Evolutionary conservation across 176 grass and related monocot species (phyloP).

Genomic region (Cenchrus fungigraminus): DNA sequence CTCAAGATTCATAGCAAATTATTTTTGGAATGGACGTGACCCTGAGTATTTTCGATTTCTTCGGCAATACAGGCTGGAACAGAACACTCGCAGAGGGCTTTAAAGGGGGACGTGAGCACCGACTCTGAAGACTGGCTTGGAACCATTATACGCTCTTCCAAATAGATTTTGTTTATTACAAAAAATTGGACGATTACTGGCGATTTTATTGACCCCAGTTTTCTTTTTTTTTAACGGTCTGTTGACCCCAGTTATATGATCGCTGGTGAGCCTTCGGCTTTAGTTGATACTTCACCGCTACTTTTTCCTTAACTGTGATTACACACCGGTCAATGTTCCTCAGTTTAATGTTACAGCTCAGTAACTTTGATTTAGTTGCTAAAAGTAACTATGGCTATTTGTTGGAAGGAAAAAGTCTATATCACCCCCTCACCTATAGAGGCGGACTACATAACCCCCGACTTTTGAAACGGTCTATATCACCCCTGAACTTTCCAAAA

Average conservation of each 20-base stretch:
- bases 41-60: neutral
- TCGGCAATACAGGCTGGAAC: conserved; percentile 65
- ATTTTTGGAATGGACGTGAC: neutral
- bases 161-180: conserved; percentile 24
- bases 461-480: too few species aligned
- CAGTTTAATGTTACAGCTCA: neutral
- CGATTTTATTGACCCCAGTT: neutral
- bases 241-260: neutral
- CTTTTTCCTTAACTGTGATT: neutral
- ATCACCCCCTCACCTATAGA: too few species aligned
- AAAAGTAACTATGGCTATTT: neutral
- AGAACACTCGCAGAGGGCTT: conserved; percentile 69
- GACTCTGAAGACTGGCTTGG: conserved; percentile 77
- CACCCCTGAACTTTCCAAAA: too few species aligned
- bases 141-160: conserved; percentile 72
- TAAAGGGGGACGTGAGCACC: conserved; percentile 67
- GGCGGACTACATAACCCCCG: too few species aligned
- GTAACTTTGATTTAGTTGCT: neutral
- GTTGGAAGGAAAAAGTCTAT: too few species aligned
- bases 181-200: neutral
- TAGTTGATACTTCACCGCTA: neutral
- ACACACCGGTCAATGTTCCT: neutral
- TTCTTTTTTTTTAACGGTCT: too few species aligned
- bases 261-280: neutral
- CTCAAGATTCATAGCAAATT: neutral